Conservation (phyloP, 768 basidiomycete genomes). For the Trametes coccinea region DNA sequence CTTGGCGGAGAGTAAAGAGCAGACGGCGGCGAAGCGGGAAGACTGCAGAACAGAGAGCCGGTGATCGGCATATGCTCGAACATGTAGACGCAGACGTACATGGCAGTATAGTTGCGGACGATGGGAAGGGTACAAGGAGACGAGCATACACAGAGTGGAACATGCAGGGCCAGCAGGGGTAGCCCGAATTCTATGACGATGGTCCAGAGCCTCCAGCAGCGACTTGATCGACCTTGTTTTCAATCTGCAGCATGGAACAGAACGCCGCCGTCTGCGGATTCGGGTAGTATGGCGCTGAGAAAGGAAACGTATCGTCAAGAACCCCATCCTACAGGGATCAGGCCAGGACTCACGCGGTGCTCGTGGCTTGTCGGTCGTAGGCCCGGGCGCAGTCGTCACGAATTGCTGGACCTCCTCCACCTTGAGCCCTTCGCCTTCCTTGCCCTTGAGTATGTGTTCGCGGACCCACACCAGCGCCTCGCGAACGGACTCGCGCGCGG, state of each 20-base stretch:
- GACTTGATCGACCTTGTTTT: conserved; percentile 56
- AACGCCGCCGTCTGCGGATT: conserved; percentile 92
- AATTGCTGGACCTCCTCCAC: conserved; percentile 65
- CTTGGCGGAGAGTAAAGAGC: too few species aligned
- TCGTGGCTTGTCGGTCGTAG: conserved; percentile 40
- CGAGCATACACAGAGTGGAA: too few species aligned
- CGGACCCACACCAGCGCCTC: conserved; percentile 70
- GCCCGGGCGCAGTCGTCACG: conserved; percentile 61
- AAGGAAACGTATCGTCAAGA: too few species aligned
- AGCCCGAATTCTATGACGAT: too few species aligned
- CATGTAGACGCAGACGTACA: too few species aligned
- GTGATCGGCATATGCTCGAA: background rate
- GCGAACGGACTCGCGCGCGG: conserved; percentile 52
- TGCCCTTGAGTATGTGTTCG: conserved; percentile 47
- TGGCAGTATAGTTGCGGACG: too few species aligned
- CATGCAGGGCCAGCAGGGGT: too few species aligned
- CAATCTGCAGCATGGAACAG: conserved; percentile 73
- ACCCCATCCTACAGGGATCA: too few species aligned
- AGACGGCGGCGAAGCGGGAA: too few species aligned
- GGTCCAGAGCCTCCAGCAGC: background rate
- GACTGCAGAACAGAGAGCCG: background rate
- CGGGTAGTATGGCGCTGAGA: conserved; percentile 69
- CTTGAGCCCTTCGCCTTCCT: conserved; percentile 13
- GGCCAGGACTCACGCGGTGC: conserved; percentile 41
- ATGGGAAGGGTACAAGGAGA: too few species aligned